phyloP scores from a whole-genome alignment of 208 protist genomes.

The Kentomonas sorsogonicus region DNA sequence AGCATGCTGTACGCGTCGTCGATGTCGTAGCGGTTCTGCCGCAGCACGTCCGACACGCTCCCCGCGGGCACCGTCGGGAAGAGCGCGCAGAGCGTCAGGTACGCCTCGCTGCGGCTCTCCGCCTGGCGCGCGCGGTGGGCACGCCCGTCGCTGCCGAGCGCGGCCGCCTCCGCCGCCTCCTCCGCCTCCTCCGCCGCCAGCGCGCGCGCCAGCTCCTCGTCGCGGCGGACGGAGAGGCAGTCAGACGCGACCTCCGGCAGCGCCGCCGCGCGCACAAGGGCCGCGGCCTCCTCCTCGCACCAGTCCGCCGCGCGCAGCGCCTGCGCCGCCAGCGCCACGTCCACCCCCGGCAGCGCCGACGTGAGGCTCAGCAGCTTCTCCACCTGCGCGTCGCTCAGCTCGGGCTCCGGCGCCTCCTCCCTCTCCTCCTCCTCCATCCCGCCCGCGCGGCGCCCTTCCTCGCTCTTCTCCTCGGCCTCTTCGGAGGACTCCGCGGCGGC shows the following conservation, averaged over 20 bases:
- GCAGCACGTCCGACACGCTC: conserved; percentile 48
- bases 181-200: conserved; percentile 40
- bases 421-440: neutral
- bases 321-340: conserved; percentile 47
- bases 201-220: conserved; percentile 33
- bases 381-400: conserved; percentile 22
- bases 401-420: neutral
- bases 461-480: no score
- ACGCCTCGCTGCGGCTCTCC: conserved; percentile 25
- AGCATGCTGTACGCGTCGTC: conserved; percentile 53
- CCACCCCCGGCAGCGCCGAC: conserved; percentile 39
- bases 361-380: conserved; percentile 36
- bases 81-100: conserved; percentile 65
- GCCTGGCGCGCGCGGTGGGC: no score
- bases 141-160: no score
- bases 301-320: conserved; percentile 44
- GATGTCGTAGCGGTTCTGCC: conserved; percentile 31
- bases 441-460: neutral
- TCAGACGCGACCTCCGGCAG: conserved; percentile 7
- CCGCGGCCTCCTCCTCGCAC: conserved; percentile 28
- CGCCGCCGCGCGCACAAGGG: conserved; percentile 16
- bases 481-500: neutral
- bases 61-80: conserved; percentile 50
- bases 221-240: conserved; percentile 9
- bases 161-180: conserved; percentile 14